Conservation (phyloP, 148 eudicot species). For the Rhododendron griersonianum region DNA sequence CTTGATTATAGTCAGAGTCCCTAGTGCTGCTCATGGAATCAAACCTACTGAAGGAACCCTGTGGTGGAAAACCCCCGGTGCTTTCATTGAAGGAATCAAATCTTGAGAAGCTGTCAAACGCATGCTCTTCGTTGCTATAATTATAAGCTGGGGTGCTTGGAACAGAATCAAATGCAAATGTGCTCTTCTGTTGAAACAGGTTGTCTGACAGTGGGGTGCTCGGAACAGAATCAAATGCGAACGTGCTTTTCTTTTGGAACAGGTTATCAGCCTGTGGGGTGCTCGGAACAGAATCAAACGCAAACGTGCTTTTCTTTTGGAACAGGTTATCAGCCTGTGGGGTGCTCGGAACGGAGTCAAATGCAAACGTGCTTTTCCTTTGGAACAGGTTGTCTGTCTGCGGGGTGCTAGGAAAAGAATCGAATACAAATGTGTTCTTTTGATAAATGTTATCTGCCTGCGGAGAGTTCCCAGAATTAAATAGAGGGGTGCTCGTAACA, state of each 20-base stretch:
- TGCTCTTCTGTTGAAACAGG: slow-evolving; percentile 34
- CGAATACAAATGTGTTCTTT: slow-evolving; percentile 42
- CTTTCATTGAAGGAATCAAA: slow-evolving; percentile 35
- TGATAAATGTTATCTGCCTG: slow-evolving; percentile 17
- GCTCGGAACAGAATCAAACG: slow-evolving; percentile 34
- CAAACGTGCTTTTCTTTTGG: slow-evolving; percentile 35
- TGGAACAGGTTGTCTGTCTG: slow-evolving; percentile 23
- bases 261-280: slow-evolving; percentile 29
- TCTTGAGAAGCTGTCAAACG: slow-evolving; percentile 55
- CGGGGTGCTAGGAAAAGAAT: slow-evolving; percentile 51
- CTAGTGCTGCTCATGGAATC: slow-evolving; percentile 50
- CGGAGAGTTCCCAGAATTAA: slow-evolving; percentile 5
- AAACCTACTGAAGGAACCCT: slow-evolving; percentile 39
- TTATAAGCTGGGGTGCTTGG: slow-evolving; percentile 61
- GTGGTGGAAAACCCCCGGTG: slow-evolving; percentile 28
- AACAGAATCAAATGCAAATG: slow-evolving; percentile 59
- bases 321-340: slow-evolving; percentile 35
- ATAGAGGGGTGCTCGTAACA: slow-evolving; percentile 22
- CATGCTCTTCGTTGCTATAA: slow-evolving; percentile 48
- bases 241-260: slow-evolving; percentile 31
- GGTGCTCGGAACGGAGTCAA: slow-evolving; percentile 36
- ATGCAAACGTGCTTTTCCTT: slow-evolving; percentile 34
- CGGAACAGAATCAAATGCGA: slow-evolving; percentile 57
- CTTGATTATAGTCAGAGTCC: slow-evolving; percentile 33
- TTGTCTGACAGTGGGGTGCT: slow-evolving; percentile 45